A percentile compares a stretch with the other conserved stretches of the same genome.
These are phyloP conservation scores for Spinellus fusiger DNA, from an alignment of 192 early-diverging fungal species.

Conservation along the genomic window DNA sequence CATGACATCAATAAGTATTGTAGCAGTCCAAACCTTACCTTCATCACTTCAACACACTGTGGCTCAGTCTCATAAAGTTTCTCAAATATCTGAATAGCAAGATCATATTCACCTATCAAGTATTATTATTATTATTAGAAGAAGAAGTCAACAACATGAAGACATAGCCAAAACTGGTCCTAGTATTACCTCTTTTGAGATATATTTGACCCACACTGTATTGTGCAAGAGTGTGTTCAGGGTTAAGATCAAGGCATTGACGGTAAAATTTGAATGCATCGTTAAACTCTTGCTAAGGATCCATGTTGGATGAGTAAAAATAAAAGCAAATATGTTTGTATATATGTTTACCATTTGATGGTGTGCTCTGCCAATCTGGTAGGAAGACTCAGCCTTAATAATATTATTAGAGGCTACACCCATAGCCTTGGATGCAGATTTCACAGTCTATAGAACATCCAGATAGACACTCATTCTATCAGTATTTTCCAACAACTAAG, in stretches of 20 bases:
- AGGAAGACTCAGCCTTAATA: slow-evolving; percentile 55
- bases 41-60: slow-evolving; percentile 58
- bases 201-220: slow-evolving; percentile 78
- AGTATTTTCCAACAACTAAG: neutral
- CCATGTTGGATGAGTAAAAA: neutral
- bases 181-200: slow-evolving; percentile 42
- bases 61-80: slow-evolving; percentile 54
- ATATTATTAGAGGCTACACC: slow-evolving; percentile 40
- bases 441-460: slow-evolving; percentile 23
- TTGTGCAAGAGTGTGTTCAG: slow-evolving; percentile 58
- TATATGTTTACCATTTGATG: slow-evolving; percentile 47
- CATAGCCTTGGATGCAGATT: slow-evolving; percentile 39
- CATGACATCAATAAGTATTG: too few relatives aligned
- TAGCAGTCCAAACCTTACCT: too few relatives aligned
- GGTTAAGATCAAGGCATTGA: slow-evolving; percentile 59
- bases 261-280: slow-evolving; percentile 65
- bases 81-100: slow-evolving; percentile 48
- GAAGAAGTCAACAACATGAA: too few relatives aligned
- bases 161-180: too few relatives aligned
- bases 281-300: slow-evolving; percentile 54
- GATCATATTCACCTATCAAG: slow-evolving; percentile 32
- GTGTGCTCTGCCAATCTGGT: slow-evolving; percentile 49
- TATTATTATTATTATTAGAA: neutral
- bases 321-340: neutral
- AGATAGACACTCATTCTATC: neutral